Evolutionary conservation across 2,329 filamentous ascomycete species (phyloP), one percentile per base, ranked within the genome.

Genomic region (Sporothrix schenckii): DNA sequence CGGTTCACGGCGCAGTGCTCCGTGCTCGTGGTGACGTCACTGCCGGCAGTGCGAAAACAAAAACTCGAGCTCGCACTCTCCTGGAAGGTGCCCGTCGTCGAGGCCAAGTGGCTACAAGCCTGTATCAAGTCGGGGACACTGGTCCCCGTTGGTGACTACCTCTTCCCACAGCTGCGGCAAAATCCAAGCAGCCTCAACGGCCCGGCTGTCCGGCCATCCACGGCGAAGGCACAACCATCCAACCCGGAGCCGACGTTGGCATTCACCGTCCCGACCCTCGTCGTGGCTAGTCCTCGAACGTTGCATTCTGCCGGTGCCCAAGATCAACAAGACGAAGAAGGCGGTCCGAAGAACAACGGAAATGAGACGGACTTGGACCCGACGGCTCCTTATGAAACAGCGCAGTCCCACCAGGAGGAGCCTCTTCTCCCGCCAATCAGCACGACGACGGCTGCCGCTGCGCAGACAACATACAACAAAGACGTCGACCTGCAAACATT

Each of bases 71-170:
- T 92, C 76, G 93, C 93, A 0, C 78, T 88, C 10, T 85, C 89
- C 75, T 92, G 92, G 84, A 85, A 86, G 4, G 90, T 98, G 13
- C 92, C 93, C 1, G 88, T 94, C n/a, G 91, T 98, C 13, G 86
- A 86, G 9, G 87, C 88, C 21, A 87, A 90, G 27, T 99, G 95
- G 95, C 83, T 99, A 2, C 95, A 92, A 89, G 86, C 90, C 67
- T 95, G 91, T 74, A 88, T 97, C 66, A 83, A 84, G 76, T 86
- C 81, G 0, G 87, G 87, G 5, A 81, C 75, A 72, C 80, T 81
- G 3, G 78, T 82, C 2, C 83, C 86, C 0, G 77, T 84, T 56
- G 80, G 83, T 52, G 74, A 78, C 7, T 87, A 80, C 67, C 76
- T 86, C 70, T 87, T 85, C 69, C 78, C 83, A 0, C 82, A 85